These are phyloP conservation scores for Colletotrichum siamense DNA, from an alignment of 2,329 filamentous ascomycete species.

Conservation along the genomic window DNA sequence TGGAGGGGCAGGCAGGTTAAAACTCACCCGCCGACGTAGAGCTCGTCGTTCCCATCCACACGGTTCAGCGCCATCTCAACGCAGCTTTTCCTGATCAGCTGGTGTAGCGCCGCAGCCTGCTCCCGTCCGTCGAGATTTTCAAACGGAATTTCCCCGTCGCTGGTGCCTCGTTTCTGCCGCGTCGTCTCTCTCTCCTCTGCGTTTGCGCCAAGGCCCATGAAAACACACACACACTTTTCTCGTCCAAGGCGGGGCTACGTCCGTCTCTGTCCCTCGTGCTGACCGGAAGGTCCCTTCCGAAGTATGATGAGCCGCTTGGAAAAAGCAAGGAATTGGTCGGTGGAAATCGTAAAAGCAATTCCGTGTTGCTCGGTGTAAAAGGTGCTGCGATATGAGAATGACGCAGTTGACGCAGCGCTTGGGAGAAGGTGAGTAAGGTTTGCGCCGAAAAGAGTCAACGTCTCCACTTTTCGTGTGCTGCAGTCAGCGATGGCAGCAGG, in stretches of 20 bases:
- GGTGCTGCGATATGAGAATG: not conserved
- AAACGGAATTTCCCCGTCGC: not conserved
- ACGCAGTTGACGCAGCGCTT: not conserved
- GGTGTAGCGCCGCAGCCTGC: not conserved
- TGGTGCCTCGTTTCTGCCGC: not conserved
- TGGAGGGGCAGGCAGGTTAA: not conserved
- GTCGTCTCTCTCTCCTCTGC: not conserved
- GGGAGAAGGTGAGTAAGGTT: not conserved
- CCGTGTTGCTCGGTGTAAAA: not conserved
- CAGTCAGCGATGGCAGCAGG: not conserved
- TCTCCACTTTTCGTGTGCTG: not conserved
- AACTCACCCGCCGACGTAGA: constrained; percentile 46
- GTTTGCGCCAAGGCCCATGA: not conserved
- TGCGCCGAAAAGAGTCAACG: not conserved
- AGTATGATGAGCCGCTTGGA: not conserved
- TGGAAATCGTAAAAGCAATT: not conserved
- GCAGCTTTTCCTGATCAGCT: constrained; percentile 32
- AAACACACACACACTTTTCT: not conserved
- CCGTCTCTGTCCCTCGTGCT: not conserved
- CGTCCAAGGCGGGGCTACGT: not conserved
- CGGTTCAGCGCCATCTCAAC: constrained; percentile 47
- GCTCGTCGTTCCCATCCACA: constrained; percentile 45
- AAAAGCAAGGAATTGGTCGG: not conserved
- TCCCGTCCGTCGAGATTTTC: not conserved
- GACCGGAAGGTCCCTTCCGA: not conserved